phyloP scores from a whole-genome alignment of 768 basidiomycete genomes.

The Terana coerulea region DNA sequence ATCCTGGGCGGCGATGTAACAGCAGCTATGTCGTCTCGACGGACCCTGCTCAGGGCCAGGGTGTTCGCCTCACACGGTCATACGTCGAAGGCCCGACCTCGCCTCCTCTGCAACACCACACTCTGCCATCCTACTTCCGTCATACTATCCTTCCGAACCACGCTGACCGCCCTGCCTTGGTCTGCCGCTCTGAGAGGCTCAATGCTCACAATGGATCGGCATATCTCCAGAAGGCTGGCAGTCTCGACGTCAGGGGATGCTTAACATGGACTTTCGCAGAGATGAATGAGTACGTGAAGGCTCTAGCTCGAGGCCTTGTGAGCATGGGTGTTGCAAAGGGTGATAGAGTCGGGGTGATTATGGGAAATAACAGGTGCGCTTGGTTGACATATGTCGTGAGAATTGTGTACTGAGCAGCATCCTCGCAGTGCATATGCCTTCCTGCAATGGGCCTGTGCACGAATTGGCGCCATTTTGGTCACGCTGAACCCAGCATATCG shows the following conservation, averaged over 20 bases:
- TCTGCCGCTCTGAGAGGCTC: slow-evolving; percentile 57
- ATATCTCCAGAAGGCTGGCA: slow-evolving; percentile 36
- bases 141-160: slow-evolving; percentile 50
- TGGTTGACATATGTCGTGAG: neutral
- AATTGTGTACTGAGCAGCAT: neutral
- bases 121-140: slow-evolving; percentile 60
- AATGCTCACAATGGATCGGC: slow-evolving; percentile 59
- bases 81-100: slow-evolving; percentile 56
- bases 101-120: slow-evolving; percentile 52
- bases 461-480: slow-evolving; percentile 77
- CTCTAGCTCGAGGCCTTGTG: slow-evolving; percentile 68
- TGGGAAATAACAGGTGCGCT: slow-evolving; percentile 83
- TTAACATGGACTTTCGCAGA: slow-evolving; percentile 75
- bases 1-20: too few species aligned
- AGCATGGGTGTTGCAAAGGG: slow-evolving; percentile 69
- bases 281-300: slow-evolving; percentile 61
- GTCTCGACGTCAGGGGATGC: slow-evolving; percentile 44
- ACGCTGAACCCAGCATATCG: slow-evolving; percentile 84
- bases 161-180: slow-evolving; percentile 53
- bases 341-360: slow-evolving; percentile 73
- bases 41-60: too few species aligned
- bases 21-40: too few species aligned
- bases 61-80: slow-evolving; percentile 13
- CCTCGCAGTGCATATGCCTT: slow-evolving; percentile 68
- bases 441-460: slow-evolving; percentile 86